phyloP scores from a whole-genome alignment of 768 basidiomycete genomes.

The Kwoniella dendrophila region DNA sequence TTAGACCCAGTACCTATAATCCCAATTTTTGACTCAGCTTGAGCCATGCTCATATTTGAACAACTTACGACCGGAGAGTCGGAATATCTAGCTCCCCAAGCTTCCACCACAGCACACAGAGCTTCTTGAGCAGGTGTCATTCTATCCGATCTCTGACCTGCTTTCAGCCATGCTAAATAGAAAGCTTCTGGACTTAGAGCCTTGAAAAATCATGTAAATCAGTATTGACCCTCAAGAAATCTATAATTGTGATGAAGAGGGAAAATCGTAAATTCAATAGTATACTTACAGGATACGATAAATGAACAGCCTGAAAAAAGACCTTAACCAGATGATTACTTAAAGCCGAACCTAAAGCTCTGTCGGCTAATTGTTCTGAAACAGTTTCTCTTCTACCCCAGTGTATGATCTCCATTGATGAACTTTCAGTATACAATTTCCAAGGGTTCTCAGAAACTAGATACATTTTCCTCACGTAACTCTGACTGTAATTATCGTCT shows the following conservation, averaged over 20 bases:
- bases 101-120: constrained; percentile 39
- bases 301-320: constrained; percentile 40
- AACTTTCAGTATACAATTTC: constrained; percentile 16
- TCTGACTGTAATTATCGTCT: not conserved
- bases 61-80: constrained; percentile 38
- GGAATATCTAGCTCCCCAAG: constrained; percentile 43
- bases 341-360: constrained; percentile 30
- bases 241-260: too few species aligned
- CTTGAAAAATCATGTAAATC: constrained; percentile 5
- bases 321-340: constrained; percentile 36
- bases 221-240: not conserved
- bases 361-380: constrained; percentile 33
- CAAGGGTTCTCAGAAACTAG: constrained; percentile 15
- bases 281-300: constrained; percentile 36
- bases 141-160: constrained; percentile 34
- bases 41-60: not conserved
- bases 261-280: not conserved
- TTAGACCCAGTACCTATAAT: constrained; percentile 30
- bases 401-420: not conserved
- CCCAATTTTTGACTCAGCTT: not conserved
- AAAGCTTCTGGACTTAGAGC: constrained; percentile 38
- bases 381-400: constrained; percentile 36
- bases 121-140: constrained; percentile 37
- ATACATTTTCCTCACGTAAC: not conserved
- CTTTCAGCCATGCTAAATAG: constrained; percentile 40